These are phyloP conservation scores for Penicillium fimorum DNA, from an alignment of 495 filamentous ascomycete species.

Conservation along the genomic window DNA sequence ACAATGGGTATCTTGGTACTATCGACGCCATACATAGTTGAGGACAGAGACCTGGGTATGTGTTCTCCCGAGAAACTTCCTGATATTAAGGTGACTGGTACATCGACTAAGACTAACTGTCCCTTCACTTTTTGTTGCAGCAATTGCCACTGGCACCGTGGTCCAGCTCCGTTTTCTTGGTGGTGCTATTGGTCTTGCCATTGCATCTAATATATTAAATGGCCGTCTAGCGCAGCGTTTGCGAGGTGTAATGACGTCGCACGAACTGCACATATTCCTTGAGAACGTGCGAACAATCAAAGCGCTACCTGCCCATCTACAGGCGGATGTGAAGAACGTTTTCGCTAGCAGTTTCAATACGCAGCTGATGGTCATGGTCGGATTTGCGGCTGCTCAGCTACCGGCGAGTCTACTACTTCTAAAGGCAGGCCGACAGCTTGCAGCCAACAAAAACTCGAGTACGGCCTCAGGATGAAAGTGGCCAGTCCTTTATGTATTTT, in stretches of 20 bases:
- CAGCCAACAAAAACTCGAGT: conserved; percentile 1
- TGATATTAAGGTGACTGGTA: background rate
- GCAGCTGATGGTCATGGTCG: conserved; percentile 31
- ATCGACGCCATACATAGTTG: conserved; percentile 49
- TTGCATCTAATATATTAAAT: conserved; percentile 39
- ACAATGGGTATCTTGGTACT: conserved; percentile 47
- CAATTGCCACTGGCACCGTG: conserved; percentile 54
- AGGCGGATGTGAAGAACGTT: conserved; percentile 16
- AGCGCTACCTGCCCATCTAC: conserved; percentile 12
- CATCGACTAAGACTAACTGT: conserved; percentile 9
- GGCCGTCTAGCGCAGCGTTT: conserved; percentile 24
- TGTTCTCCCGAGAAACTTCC: background rate
- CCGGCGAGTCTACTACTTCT: conserved; percentile 23
- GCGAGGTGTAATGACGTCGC: conserved; percentile 13
- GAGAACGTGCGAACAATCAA: conserved; percentile 20
- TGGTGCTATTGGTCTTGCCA: conserved; percentile 52
- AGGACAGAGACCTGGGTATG: conserved; percentile 46
- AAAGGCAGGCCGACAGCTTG: conserved; percentile 21
- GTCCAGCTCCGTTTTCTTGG: conserved; percentile 58
- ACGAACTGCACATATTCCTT: conserved; percentile 29
- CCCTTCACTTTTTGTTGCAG: conserved; percentile 17
- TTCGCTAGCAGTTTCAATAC: conserved; percentile 27
- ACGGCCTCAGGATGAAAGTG: background rate
- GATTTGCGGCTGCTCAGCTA: conserved; percentile 31
- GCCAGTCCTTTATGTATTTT: background rate